Evolutionary conservation across 768 basidiomycete genomes (phyloP).

Genomic region (Albatrellus ellisii): DNA sequence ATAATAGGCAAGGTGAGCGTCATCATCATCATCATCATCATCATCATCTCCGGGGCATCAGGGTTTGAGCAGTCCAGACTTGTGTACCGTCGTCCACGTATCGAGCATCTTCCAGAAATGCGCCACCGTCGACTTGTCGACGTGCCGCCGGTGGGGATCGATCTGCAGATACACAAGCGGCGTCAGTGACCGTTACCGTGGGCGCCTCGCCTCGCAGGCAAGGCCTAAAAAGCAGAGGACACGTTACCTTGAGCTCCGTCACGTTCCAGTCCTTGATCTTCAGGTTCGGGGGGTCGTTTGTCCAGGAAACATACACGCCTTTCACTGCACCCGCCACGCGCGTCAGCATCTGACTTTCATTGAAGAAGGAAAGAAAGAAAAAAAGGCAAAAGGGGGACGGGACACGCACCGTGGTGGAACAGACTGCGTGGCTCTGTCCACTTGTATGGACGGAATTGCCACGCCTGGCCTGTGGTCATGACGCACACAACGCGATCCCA

Average conservation of each 20-base stretch:
- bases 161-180: conserved; percentile 37
- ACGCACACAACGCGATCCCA: conserved; percentile 98
- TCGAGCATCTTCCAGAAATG: conserved; percentile 94
- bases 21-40: too few species aligned
- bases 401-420: conserved; percentile 86
- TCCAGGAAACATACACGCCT: conserved; percentile 91
- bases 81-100: conserved; percentile 69
- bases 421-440: conserved; percentile 89
- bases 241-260: conserved; percentile 74
- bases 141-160: conserved; percentile 78
- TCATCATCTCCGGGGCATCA: too few species aligned
- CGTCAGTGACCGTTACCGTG: not conserved
- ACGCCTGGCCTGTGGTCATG: conserved; percentile 95
- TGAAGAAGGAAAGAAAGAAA: not conserved
- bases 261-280: conserved; percentile 98
- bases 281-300: conserved; percentile 78
- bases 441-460: conserved; percentile 97
- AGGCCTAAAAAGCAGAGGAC: not conserved
- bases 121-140: conserved; percentile 89
- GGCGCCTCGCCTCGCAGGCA: not conserved
- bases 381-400: too few species aligned
- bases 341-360: not conserved
- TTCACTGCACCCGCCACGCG: conserved; percentile 45
- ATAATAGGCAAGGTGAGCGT: too few species aligned
- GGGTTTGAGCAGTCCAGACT: conserved; percentile 55